phyloP scores from a whole-genome alignment of 352 stramenopile species.

The Pythium sukuiense region DNA sequence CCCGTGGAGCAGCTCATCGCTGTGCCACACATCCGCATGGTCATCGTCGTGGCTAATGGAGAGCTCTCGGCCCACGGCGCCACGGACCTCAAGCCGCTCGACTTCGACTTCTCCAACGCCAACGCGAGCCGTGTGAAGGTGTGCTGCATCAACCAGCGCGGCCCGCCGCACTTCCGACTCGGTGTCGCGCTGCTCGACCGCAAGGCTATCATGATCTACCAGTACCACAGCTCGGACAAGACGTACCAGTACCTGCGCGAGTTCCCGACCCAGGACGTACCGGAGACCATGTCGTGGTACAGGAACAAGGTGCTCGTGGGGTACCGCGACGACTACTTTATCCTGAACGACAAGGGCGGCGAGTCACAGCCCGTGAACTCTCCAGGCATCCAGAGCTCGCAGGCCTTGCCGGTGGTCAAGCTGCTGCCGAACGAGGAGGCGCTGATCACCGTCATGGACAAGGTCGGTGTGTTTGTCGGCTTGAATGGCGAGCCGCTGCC shows the following conservation, averaged over 20 bases:
- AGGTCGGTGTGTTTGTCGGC: slow-evolving; percentile 78
- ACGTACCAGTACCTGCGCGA: slow-evolving; percentile 77
- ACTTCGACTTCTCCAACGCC: slow-evolving; percentile 80
- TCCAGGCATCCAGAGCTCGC: slow-evolving; percentile 61
- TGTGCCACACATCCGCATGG: slow-evolving; percentile 86
- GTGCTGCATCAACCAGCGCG: slow-evolving; percentile 82
- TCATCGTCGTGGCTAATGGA: slow-evolving; percentile 80
- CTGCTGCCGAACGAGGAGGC: slow-evolving; percentile 86
- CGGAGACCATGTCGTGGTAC: slow-evolving; percentile 86
- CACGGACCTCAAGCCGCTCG: slow-evolving; percentile 74
- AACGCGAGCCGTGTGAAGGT: slow-evolving; percentile 71
- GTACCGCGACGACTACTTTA: slow-evolving; percentile 70
- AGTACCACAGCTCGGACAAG: slow-evolving; percentile 83
- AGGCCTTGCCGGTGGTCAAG: slow-evolving; percentile 74
- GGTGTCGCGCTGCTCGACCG: slow-evolving; percentile 63
- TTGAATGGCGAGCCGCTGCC: slow-evolving; percentile 78
- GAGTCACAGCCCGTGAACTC: slow-evolving; percentile 74
- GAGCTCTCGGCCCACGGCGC: slow-evolving; percentile 71
- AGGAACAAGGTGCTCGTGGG: slow-evolving; percentile 86
- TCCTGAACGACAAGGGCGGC: slow-evolving; percentile 84
- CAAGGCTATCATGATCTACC: slow-evolving; percentile 77
- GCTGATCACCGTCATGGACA: slow-evolving; percentile 78
- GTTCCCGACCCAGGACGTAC: slow-evolving; percentile 69
- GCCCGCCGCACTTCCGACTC: slow-evolving; percentile 80
- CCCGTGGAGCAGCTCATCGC: slow-evolving; percentile 79